phyloP scores from a whole-genome alignment of 331 rosid genomes.

The Cucumis variabilis region DNA sequence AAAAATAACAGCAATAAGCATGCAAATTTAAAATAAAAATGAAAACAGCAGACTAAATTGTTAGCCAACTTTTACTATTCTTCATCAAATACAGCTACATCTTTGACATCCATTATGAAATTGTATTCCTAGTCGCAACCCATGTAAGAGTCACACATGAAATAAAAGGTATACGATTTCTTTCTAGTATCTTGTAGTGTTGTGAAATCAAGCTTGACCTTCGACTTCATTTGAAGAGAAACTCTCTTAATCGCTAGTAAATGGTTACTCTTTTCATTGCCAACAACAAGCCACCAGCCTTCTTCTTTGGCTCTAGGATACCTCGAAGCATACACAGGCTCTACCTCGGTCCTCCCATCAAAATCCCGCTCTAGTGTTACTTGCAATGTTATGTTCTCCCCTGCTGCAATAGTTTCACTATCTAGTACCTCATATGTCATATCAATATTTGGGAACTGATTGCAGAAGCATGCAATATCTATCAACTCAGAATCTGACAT shows the following conservation, averaged over 20 bases:
- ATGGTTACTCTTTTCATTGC: constrained; percentile 74
- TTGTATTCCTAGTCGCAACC: constrained; percentile 95
- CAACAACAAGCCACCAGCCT: constrained; percentile 99
- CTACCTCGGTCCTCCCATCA: constrained; percentile 75
- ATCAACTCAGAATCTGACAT: constrained; percentile 77
- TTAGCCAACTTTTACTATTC: constrained; percentile 1
- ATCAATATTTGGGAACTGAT: constrained; percentile 89
- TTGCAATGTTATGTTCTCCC: constrained; percentile 67
- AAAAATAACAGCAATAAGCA: too few relatives aligned
- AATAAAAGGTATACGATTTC: constrained; percentile 71
- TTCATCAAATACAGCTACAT: constrained; percentile 59
- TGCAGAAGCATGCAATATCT: constrained; percentile 84
- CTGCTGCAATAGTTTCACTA: constrained; percentile 60
- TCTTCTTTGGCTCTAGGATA: constrained; percentile 93
- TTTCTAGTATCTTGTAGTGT: constrained; percentile 82
- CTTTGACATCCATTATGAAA: constrained; percentile 71
- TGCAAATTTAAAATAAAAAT: too few relatives aligned
- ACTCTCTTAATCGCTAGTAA: constrained; percentile 87
- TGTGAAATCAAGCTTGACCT: constrained; percentile 73
- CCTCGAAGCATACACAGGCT: constrained; percentile 76
- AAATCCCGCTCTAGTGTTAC: constrained; percentile 85
- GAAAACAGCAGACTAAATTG: too few relatives aligned
- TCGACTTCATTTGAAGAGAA: constrained; percentile 72
- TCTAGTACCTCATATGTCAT: constrained; percentile 75
- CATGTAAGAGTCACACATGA: constrained; percentile 94